Conservation (phyloP, 1,284 basidiomycete genomes). For the Cryptococcus wingfieldii region DNA sequence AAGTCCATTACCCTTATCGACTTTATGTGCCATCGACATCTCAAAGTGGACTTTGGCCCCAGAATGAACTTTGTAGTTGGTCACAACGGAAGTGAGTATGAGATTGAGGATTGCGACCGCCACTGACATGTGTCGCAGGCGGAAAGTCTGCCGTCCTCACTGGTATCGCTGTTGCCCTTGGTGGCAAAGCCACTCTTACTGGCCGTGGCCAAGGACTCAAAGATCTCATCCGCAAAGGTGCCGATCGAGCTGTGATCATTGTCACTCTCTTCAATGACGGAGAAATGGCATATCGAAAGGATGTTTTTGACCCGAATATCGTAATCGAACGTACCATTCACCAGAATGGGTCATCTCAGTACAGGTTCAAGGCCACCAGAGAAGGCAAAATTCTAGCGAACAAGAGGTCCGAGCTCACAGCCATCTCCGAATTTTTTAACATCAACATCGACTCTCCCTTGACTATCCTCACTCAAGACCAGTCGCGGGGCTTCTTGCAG, state of each 20-base stretch:
- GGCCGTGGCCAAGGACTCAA: slow-evolving; percentile 83
- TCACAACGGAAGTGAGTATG: slow-evolving; percentile 53
- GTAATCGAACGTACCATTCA: slow-evolving; percentile 77
- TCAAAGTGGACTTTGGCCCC: slow-evolving; percentile 75
- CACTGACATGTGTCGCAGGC: slow-evolving; percentile 51
- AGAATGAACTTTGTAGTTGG: slow-evolving; percentile 98
- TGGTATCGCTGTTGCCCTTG: slow-evolving; percentile 87
- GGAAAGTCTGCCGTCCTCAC: slow-evolving; percentile 95
- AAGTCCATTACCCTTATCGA: slow-evolving; percentile 80
- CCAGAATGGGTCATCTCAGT: slow-evolving; percentile 67
- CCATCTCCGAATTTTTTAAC: slow-evolving; percentile 89
- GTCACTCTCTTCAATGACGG: slow-evolving; percentile 83
- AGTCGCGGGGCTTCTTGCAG: slow-evolving; percentile 78
- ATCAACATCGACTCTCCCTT: slow-evolving; percentile 92
- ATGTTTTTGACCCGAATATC: slow-evolving; percentile 79
- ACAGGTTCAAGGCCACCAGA: slow-evolving; percentile 72
- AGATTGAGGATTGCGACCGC: not conserved
- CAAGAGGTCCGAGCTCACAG: slow-evolving; percentile 79
- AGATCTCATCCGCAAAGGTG: slow-evolving; percentile 81
- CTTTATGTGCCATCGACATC: slow-evolving; percentile 93
- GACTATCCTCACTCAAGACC: slow-evolving; percentile 88
- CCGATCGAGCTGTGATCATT: slow-evolving; percentile 67
- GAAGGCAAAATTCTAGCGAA: slow-evolving; percentile 65
- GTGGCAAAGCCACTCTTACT: slow-evolving; percentile 84
- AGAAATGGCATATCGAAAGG: slow-evolving; percentile 76